phyloP scores from a whole-genome alignment of 2,329 filamentous ascomycete genomes.

The Sporothrix brunneoviolacea region DNA sequence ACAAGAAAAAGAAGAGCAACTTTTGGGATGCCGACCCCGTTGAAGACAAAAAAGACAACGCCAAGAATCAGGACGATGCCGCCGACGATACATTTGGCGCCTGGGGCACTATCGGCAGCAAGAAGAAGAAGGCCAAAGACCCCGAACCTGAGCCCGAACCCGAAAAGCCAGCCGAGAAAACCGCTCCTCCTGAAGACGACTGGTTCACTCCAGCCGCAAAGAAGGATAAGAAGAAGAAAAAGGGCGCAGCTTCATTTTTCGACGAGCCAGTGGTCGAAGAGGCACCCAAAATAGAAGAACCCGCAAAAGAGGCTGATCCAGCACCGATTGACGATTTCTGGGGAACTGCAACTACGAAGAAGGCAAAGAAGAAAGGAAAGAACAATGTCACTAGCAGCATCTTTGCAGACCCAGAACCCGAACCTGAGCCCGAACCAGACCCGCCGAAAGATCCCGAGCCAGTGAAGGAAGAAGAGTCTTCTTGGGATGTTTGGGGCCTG shows the following conservation, averaged over 20 bases:
- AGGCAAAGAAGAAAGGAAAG: conserved; percentile 36
- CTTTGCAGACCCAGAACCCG: conserved; percentile 13
- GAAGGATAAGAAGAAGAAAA: conserved; percentile 42
- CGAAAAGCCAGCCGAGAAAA: conserved; percentile 24
- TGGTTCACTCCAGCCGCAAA: conserved; percentile 27
- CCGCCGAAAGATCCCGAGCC: conserved; percentile 4
- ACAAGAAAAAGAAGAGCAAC: conserved; percentile 35
- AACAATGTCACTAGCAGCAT: conserved; percentile 18
- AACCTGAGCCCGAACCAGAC: conserved; percentile 8
- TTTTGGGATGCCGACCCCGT: conserved; percentile 31
- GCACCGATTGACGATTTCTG: conserved; percentile 18
- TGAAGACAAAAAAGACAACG: conserved; percentile 28
- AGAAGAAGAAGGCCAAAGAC: conserved; percentile 37
- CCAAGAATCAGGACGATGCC: conserved; percentile 22
- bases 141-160: conserved; percentile 20
- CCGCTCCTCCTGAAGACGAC: conserved; percentile 23
- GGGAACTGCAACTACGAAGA: conserved; percentile 32
- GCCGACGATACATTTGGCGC: conserved; percentile 25
- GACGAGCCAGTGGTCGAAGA: conserved; percentile 18
- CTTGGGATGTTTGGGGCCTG: conserved; percentile 37
- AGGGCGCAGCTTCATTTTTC: conserved; percentile 21
- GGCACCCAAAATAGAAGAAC: not conserved
- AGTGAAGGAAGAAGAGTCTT: conserved; percentile 20
- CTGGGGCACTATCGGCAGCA: conserved; percentile 33
- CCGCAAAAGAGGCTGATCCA: conserved; percentile 19